These are phyloP conservation scores for Geranium brycei DNA, from an alignment of 345 rosid genomes.

Conservation along the genomic window DNA sequence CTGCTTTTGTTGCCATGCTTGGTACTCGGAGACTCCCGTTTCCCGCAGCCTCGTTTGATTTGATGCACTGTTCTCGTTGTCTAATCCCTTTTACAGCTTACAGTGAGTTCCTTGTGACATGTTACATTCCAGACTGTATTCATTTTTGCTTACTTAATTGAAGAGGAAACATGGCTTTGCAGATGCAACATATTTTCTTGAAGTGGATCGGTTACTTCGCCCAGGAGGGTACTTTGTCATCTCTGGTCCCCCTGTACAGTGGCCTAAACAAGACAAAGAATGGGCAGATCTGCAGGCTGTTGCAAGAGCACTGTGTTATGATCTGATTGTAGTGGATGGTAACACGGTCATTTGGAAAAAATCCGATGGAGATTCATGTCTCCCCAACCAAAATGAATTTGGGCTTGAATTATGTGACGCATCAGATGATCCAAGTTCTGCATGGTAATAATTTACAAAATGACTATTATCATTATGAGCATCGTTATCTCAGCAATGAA, in stretches of 20 bases:
- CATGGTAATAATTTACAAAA: slow-evolving; percentile 44
- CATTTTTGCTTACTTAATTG: slow-evolving; percentile 10
- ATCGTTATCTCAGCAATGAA: too few species aligned
- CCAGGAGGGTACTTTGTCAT: slow-evolving; percentile 91
- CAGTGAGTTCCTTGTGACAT: slow-evolving; percentile 43
- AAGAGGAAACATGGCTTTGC: slow-evolving; percentile 20
- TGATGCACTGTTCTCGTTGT: slow-evolving; percentile 87
- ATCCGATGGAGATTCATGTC: slow-evolving; percentile 61
- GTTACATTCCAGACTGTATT: neutral
- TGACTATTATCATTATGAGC: too few species aligned
- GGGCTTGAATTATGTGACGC: slow-evolving; percentile 62
- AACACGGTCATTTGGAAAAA: slow-evolving; percentile 97
- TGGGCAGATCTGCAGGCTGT: slow-evolving; percentile 98
- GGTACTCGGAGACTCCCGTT: slow-evolving; percentile 97
- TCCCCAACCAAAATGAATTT: slow-evolving; percentile 58
- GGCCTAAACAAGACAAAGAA: slow-evolving; percentile 96
- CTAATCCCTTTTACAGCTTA: slow-evolving; percentile 91
- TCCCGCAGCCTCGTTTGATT: slow-evolving; percentile 80
- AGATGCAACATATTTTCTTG: slow-evolving; percentile 91
- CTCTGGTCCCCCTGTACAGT: slow-evolving; percentile 98
- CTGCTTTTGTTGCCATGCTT: slow-evolving; percentile 96
- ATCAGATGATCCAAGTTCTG: slow-evolving; percentile 53
- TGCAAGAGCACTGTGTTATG: slow-evolving; percentile 81
- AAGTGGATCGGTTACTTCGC: slow-evolving; percentile 81
- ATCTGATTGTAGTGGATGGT: slow-evolving; percentile 76